Evolutionary conservation across 495 filamentous ascomycete species (phyloP), one percentile per base, ranked within the genome.

Genomic region (Astrothelium macrocarpum): DNA sequence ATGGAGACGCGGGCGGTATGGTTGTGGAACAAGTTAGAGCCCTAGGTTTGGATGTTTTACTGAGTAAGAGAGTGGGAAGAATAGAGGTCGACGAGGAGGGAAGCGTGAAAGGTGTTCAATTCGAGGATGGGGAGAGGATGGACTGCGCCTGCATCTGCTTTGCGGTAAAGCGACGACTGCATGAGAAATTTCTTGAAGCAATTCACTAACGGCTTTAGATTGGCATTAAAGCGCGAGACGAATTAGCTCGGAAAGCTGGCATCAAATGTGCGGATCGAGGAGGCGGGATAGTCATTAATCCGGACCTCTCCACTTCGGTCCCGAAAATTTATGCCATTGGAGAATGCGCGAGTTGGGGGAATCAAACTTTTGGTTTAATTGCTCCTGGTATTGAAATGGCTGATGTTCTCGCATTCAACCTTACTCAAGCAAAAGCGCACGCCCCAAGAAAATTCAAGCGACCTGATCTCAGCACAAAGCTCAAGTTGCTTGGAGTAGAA

Each of bases 311-410:
- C 65, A 97, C 93, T 0, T 94, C 85, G 16, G 73, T 81, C 4
- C 77, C 85, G 0, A 84, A 87, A 64, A 85, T 97, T 34, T 96
- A 95, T 71, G 93, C 93, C 53, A 89, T 97, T 62, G 93, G 93
- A 59, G 93, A 97, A 76, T 96, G 93, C 70, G 93, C 93, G 18
- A 93, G 87, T 74, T 96, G 93, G 91, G 85, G 96, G 66, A 90
- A 85, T 69, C 89, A 95, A 72, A 95, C 90, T 0, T 97, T 91
- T 68, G 93, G 93, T 3, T 84, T 97, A 28, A 96, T 97, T 68
- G 93, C 90, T 1, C 93, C 93, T 0, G 93, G 93, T 18, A 83
- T 97, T 49, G 93, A 96, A 74, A 97, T 97, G 93, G 93, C 93
- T 0, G 93, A 97, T 70, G 87, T 97, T 4, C 81, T 96, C 1